phyloP scores from a whole-genome alignment of 1,284 basidiomycete genomes.

The Erythrobasidium hasegawianum region DNA sequence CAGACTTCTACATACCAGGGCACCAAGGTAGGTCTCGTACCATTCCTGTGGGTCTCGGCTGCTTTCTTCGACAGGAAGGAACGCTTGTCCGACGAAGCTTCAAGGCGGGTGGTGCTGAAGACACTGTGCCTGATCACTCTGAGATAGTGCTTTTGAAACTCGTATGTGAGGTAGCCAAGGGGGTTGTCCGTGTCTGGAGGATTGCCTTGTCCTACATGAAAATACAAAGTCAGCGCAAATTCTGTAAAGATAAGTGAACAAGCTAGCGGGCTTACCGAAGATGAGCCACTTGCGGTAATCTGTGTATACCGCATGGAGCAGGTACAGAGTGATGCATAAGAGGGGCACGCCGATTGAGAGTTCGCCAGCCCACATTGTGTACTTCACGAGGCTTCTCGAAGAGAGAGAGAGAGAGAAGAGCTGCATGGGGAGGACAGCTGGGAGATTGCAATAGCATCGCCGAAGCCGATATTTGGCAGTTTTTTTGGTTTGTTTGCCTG shows the following conservation, averaged over 20 bases:
- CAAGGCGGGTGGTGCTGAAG: neutral
- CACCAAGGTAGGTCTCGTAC: slow-evolving; percentile 5
- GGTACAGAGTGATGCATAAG: neutral
- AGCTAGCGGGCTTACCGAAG: slow-evolving; percentile 6
- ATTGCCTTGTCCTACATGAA: slow-evolving; percentile 18
- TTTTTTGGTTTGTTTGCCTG: too few relatives aligned
- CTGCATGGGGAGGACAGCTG: too few relatives aligned
- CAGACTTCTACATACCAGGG: slow-evolving; percentile 10
- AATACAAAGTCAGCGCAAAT: too few relatives aligned
- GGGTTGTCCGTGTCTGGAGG: slow-evolving; percentile 8
- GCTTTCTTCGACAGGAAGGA: neutral
- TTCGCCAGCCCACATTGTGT: too few relatives aligned
- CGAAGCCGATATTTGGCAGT: too few relatives aligned
- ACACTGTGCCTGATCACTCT: neutral
- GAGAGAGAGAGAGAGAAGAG: too few relatives aligned
- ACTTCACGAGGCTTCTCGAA: too few relatives aligned
- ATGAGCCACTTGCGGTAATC: slow-evolving; percentile 18
- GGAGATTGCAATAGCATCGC: too few relatives aligned
- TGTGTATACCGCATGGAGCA: neutral
- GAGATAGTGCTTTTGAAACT: slow-evolving; percentile 4
- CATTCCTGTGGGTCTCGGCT: neutral
- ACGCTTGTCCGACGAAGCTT: neutral
- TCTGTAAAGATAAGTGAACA: neutral
- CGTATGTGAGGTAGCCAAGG: slow-evolving; percentile 2
- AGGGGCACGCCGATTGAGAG: neutral